Evolutionary conservation across 306 rosid genomes (phyloP).

Genomic region (Vigna trinervia): DNA sequence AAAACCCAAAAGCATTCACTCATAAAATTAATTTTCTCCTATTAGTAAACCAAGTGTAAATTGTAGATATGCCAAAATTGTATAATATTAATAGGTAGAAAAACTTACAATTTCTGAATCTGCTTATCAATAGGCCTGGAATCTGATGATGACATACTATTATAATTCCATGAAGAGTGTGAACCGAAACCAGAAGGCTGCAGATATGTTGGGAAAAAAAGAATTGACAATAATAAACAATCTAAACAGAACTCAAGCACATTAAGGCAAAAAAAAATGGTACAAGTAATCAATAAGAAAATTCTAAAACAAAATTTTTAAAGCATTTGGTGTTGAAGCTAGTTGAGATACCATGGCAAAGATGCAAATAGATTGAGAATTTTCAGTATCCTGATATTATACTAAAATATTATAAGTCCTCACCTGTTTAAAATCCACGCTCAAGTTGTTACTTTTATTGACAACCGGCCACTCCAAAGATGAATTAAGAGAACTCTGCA

Average conservation of each 20-base stretch:
- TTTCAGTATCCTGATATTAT: constrained; percentile 23
- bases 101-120: constrained; percentile 81
- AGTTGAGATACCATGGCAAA: constrained; percentile 9
- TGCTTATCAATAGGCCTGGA: constrained; percentile 66
- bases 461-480: constrained; percentile 63
- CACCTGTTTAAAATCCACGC: constrained; percentile 64
- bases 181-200: constrained; percentile 66
- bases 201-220: constrained; percentile 34
- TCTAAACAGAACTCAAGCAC: constrained; percentile 30
- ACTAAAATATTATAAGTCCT: constrained; percentile 26
- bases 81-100: constrained; percentile 31
- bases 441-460: constrained; percentile 50
- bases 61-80: constrained; percentile 31
- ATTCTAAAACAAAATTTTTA: constrained; percentile 22
- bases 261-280: background rate
- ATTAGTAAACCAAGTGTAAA: constrained; percentile 9
- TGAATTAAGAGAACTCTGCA: constrained; percentile 49
- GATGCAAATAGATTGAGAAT: constrained; percentile 16
- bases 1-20: constrained; percentile 26
- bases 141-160: constrained; percentile 54
- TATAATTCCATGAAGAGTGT: constrained; percentile 71
- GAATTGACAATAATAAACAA: constrained; percentile 15
- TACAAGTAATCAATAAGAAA: background rate
- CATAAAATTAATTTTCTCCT: constrained; percentile 30
- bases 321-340: constrained; percentile 27